Evolutionary conservation across 352 stramenopile species (phyloP), one percentile per base, ranked within the genome.

Genomic region (Pythium pyrilobum): DNA sequence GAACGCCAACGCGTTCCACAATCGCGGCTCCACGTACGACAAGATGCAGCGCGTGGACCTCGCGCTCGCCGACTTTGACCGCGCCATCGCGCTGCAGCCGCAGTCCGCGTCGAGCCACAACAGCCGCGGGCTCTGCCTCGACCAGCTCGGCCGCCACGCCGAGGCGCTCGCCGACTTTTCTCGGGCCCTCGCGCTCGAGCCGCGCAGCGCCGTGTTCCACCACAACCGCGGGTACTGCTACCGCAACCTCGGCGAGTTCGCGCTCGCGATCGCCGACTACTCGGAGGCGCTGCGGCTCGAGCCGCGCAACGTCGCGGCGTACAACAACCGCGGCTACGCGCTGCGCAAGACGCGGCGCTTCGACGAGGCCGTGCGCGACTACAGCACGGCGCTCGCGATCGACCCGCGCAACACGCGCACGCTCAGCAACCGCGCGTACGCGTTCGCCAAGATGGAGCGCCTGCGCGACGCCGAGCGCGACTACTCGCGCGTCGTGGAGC

Each of bases 181-280:
- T 8, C 64, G 62, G 13, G 79, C 81, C 8, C 56, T 92, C 46
- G 50, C 67, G 11, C 63, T 92, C 48, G 84, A 95, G 55, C 75
- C 82, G 9, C 42, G 50, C 38, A 96, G 85, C 59, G 65, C 80
- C 33, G 77, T 92, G 25, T 91, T 90, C 53, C 86, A 80, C 52
- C 79, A 95, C 64, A 96, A 95, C 59, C 79, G 86, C 11, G 86
- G 84, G 32, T 92, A 90, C 52, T 93, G 80, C 58, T 82, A 88
- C 47, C 78, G 80, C 36, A 91, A 89, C 54, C 77, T 90, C 62
- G 74, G 80, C n/a, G 71, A 89, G 39, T 91, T 85, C 32, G 64
- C 73, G 25, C 66, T 76, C 4, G 80, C 81, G 13, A 75, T 89
- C 37, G 52, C 57, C 15, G 79, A 91, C 63, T 92, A 91, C 62